phyloP scores from a whole-genome alignment of 805 yeast genomes.

The Hanseniaspora singularis region DNA sequence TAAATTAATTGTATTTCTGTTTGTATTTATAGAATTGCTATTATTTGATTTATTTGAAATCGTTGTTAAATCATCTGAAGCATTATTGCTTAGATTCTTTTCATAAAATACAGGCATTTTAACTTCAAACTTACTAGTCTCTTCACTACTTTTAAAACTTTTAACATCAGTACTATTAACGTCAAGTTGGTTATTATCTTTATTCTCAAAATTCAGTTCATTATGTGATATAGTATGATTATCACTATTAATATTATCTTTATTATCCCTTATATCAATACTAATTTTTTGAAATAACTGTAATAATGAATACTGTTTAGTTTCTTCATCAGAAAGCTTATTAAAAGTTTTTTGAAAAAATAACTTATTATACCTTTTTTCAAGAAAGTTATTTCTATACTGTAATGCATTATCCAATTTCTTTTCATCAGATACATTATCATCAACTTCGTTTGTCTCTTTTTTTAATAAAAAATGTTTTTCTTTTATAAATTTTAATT shows the following conservation, averaged over 20 bases:
- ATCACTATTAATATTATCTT: too few relatives aligned
- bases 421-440: background rate
- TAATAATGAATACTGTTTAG: constrained; percentile 1
- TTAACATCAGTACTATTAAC: too few relatives aligned
- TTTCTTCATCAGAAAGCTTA: background rate
- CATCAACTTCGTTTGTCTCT: background rate
- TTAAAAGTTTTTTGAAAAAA: background rate
- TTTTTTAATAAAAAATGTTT: constrained; percentile 9
- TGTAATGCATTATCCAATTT: constrained; percentile 16
- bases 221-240: too few relatives aligned
- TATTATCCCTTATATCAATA: background rate
- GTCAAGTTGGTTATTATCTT: background rate
- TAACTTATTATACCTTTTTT: background rate
- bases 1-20: too few relatives aligned
- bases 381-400: constrained; percentile 7
- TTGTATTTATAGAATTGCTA: too few relatives aligned
- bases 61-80: too few relatives aligned
- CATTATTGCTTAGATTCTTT: too few relatives aligned
- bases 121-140: too few relatives aligned
- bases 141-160: too few relatives aligned
- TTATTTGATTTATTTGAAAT: too few relatives aligned
- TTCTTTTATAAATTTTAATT: constrained; percentile 18
- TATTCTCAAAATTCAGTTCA: background rate
- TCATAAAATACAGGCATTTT: too few relatives aligned
- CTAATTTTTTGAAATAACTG: constrained; percentile 13